Evolutionary conservation across 2,329 filamentous ascomycete species (phyloP).

Genomic region (Penicillium sclerotiorum): DNA sequence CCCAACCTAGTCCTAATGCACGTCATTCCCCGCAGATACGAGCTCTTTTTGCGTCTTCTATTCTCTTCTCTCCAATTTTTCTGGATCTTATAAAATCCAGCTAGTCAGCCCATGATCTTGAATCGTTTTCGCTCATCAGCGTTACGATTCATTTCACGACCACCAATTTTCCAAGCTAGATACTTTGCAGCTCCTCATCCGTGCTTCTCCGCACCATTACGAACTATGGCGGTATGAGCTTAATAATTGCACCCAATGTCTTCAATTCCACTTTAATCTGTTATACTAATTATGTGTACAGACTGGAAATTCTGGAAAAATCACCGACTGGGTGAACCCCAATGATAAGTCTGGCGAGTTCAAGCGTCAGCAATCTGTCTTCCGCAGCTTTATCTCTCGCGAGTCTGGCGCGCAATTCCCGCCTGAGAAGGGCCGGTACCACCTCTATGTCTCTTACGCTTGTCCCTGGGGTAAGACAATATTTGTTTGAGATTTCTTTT

Average conservation of each 20-base stretch:
- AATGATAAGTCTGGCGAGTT: constrained; percentile 84
- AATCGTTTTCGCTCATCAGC: constrained; percentile 23
- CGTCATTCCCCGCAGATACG: constrained; percentile 19
- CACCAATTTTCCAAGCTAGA: constrained; percentile 13
- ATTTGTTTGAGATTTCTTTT: neutral
- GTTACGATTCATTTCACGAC: constrained; percentile 22
- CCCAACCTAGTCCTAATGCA: constrained; percentile 2
- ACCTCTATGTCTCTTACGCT: constrained; percentile 92
- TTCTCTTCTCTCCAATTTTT: neutral
- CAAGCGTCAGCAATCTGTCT: constrained; percentile 82
- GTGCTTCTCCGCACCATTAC: constrained; percentile 25
- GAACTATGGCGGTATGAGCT: constrained; percentile 41
- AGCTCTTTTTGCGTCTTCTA: constrained; percentile 8
- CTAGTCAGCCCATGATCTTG: constrained; percentile 28
- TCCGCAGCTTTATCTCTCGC: constrained; percentile 77
- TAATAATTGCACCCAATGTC: neutral
- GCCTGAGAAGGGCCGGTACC: constrained; percentile 85
- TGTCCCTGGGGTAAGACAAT: constrained; percentile 73
- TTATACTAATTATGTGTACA: constrained; percentile 7
- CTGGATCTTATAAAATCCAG: constrained; percentile 11
- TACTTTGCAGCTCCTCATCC: constrained; percentile 19
- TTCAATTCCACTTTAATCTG: neutral
- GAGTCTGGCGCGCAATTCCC: constrained; percentile 74
- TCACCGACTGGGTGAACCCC: constrained; percentile 82
- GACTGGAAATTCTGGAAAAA: constrained; percentile 49